A percentile compares a stretch with the other conserved stretches of the same genome.
Conservation (phyloP, 176 grass and related monocot genomes). For the Lolium rigidum region DNA sequence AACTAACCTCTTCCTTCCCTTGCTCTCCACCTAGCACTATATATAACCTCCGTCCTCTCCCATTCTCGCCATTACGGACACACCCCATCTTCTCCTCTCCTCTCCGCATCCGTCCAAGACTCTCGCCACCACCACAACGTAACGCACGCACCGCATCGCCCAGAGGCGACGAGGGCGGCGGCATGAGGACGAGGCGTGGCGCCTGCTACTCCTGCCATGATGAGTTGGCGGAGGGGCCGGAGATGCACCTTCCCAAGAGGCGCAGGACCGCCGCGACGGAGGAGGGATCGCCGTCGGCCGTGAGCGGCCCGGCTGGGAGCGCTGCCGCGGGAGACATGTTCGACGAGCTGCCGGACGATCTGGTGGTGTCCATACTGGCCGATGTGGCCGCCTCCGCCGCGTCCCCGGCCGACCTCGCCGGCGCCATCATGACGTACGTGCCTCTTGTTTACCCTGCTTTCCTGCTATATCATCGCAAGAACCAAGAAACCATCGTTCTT, state of each 20-base stretch:
- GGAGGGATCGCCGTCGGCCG: background rate
- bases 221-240: background rate
- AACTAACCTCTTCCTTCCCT: background rate
- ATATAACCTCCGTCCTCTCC: slow-evolving; percentile 37
- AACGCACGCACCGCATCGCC: background rate
- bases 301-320: background rate
- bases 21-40: slow-evolving; percentile 18
- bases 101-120: slow-evolving; percentile 7
- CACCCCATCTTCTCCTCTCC: background rate
- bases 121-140: slow-evolving; percentile 14
- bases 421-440: slow-evolving; percentile 66
- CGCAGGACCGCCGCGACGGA: background rate
- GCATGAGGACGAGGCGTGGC: slow-evolving; percentile 62
- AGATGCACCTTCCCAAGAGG: slow-evolving; percentile 47
- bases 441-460: background rate
- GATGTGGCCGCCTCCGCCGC: slow-evolving; percentile 61
- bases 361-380: slow-evolving; percentile 68
- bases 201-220: slow-evolving; percentile 37
- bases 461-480: background rate
- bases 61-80: slow-evolving; percentile 47
- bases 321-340: slow-evolving; percentile 48
- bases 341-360: slow-evolving; percentile 69
- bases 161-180: no score
- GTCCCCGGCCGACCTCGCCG: slow-evolving; percentile 66
- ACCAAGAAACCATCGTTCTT: background rate